These are phyloP conservation scores for Alternaria ethzedia DNA, from an alignment of 2,329 filamentous ascomycete genomes.

Conservation along the genomic window DNA sequence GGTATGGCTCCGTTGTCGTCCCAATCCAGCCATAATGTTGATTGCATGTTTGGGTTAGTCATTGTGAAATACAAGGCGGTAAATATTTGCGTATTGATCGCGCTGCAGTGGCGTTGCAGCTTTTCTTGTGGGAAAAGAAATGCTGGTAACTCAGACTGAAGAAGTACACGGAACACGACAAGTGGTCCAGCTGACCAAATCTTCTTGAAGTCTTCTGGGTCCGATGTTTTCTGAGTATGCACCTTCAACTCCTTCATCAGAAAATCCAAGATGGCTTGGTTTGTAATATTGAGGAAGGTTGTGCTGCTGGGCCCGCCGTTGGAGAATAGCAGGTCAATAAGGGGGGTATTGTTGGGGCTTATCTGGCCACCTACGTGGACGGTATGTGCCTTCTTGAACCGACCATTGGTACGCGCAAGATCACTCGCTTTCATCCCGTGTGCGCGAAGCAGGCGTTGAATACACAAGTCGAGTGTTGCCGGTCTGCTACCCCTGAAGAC, in stretches of 20 bases:
- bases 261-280: neutral
- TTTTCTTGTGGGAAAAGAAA: too few relatives aligned
- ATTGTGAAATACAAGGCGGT: too few relatives aligned
- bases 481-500: neutral
- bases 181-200: too few relatives aligned
- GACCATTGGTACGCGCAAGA: neutral
- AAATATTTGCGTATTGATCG: too few relatives aligned
- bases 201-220: too few relatives aligned
- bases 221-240: too few relatives aligned
- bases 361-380: neutral
- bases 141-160: too few relatives aligned
- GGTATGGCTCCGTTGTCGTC: too few relatives aligned
- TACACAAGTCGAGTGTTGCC: neutral
- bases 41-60: too few relatives aligned
- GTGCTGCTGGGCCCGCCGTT: neutral
- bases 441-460: neutral
- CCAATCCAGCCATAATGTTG: too few relatives aligned
- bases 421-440: neutral
- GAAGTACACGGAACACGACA: too few relatives aligned
- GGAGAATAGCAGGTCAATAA: fast-evolving
- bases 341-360: fast-evolving
- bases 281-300: neutral
- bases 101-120: too few relatives aligned
- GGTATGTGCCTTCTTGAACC: fast-evolving
- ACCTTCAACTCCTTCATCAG: neutral